Conservation (phyloP, 371 early-diverging fungal genomes). For the Dichotomocladium elegans region DNA sequence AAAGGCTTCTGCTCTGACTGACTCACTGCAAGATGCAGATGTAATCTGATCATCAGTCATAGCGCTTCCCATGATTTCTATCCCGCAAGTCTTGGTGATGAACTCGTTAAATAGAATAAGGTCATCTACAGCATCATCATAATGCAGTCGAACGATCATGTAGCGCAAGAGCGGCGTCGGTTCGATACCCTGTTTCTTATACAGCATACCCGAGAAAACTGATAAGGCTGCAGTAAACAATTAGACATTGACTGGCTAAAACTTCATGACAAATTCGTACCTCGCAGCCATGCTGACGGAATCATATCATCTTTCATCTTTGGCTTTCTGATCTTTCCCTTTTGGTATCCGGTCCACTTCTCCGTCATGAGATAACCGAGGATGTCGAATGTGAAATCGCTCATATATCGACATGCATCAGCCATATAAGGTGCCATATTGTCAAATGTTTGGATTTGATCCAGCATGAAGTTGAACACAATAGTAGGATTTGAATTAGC, state of each 20-base stretch:
- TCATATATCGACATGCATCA: slow-evolving; percentile 83
- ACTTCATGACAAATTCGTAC: slow-evolving; percentile 15
- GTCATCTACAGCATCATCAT: slow-evolving; percentile 45
- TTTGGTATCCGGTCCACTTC: slow-evolving; percentile 56
- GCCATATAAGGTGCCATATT: slow-evolving; percentile 83
- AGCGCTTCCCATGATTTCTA: slow-evolving; percentile 54
- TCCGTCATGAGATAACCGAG: slow-evolving; percentile 71
- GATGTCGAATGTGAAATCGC: slow-evolving; percentile 82
- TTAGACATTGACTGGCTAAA: too few relatives aligned
- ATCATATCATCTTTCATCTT: slow-evolving; percentile 63
- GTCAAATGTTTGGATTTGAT: slow-evolving; percentile 80
- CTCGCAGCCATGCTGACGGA: slow-evolving; percentile 45
- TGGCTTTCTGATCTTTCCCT: slow-evolving; percentile 30
- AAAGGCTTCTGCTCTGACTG: slow-evolving; percentile 51
- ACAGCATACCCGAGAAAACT: slow-evolving; percentile 69
- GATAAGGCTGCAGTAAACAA: slow-evolving; percentile 44
- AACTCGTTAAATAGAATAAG: slow-evolving; percentile 70
- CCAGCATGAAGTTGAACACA: slow-evolving; percentile 72
- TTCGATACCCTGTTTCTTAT: slow-evolving; percentile 68
- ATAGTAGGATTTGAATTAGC: slow-evolving; percentile 81
- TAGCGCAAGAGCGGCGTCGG: slow-evolving; percentile 64
- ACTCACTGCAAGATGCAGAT: slow-evolving; percentile 68
- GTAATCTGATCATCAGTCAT: slow-evolving; percentile 58
- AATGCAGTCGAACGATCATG: slow-evolving; percentile 58
- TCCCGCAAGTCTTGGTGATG: slow-evolving; percentile 70